Evolutionary conservation across 1,139 yeast genomes (phyloP).

Genomic region (Candida pseudoviswanathii): DNA sequence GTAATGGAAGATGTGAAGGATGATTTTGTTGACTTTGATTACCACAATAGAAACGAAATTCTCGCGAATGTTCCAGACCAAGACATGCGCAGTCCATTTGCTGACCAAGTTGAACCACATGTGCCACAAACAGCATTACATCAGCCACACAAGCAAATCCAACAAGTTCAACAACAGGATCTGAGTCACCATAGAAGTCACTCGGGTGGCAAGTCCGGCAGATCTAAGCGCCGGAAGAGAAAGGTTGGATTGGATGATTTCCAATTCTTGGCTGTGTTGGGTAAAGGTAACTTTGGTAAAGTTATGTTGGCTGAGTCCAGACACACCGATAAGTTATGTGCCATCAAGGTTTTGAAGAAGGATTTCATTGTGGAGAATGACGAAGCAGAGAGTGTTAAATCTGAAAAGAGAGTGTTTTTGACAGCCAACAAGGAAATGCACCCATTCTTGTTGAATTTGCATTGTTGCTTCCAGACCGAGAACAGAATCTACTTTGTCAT

Average conservation of each 20-base stretch:
- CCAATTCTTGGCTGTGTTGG: slow-evolving; percentile 89
- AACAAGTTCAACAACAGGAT: slow-evolving; percentile 7
- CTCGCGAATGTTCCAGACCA: slow-evolving; percentile 17
- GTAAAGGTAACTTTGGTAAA: slow-evolving; percentile 97
- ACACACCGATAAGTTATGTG: slow-evolving; percentile 76
- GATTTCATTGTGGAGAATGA: slow-evolving; percentile 94
- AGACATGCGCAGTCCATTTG: slow-evolving; percentile 10
- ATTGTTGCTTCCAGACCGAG: slow-evolving; percentile 97
- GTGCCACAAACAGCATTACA: not conserved
- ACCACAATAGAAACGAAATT: slow-evolving; percentile 24
- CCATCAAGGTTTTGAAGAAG: slow-evolving; percentile 92
- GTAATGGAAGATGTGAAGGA: slow-evolving; percentile 15
- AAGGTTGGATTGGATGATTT: slow-evolving; percentile 95
- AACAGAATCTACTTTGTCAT: slow-evolving; percentile 95
- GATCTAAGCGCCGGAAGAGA: slow-evolving; percentile 46
- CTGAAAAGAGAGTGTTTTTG: slow-evolving; percentile 89
- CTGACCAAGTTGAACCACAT: slow-evolving; percentile 12
- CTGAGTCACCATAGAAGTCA: slow-evolving; percentile 8
- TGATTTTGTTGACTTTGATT: slow-evolving; percentile 34
- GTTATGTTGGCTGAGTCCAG: slow-evolving; percentile 96
- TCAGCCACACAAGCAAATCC: slow-evolving; percentile 10
- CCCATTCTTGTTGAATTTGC: slow-evolving; percentile 88
- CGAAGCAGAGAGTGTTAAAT: slow-evolving; percentile 92
- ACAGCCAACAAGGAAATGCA: slow-evolving; percentile 89
- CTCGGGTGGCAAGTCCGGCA: slow-evolving; percentile 15